These are phyloP conservation scores for Xylaria castorea DNA, from an alignment of 495 filamentous ascomycete species.

Conservation along the genomic window DNA sequence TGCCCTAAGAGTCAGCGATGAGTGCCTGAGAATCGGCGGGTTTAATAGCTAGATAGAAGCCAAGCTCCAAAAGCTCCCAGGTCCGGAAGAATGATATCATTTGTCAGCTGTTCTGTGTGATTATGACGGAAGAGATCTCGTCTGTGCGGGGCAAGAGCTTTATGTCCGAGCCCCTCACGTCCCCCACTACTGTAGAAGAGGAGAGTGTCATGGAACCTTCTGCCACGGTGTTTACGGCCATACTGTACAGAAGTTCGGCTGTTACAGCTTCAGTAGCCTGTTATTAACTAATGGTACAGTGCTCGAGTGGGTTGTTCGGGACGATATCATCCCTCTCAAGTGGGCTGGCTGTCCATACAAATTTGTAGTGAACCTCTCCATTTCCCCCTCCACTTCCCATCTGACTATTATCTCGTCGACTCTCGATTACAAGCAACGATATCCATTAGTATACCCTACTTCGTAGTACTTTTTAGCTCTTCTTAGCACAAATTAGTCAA, in stretches of 20 bases:
- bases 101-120: slow-evolving; percentile 35
- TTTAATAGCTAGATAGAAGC: not conserved
- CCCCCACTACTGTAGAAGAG: slow-evolving; percentile 25
- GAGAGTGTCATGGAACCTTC: slow-evolving; percentile 25
- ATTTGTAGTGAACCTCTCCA: slow-evolving; percentile 33
- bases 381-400: slow-evolving; percentile 32
- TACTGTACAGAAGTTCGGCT: slow-evolving; percentile 2
- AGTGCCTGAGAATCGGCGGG: not conserved
- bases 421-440: slow-evolving; percentile 30
- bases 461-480: slow-evolving; percentile 22
- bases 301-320: not conserved
- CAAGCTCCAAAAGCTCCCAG: slow-evolving; percentile 11
- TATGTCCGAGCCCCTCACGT: slow-evolving; percentile 15
- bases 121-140: slow-evolving; percentile 37
- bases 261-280: not conserved
- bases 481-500: slow-evolving; percentile 52
- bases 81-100: slow-evolving; percentile 39
- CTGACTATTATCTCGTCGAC: slow-evolving; percentile 25
- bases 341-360: slow-evolving; percentile 35
- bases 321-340: slow-evolving; percentile 25
- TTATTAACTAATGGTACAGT: slow-evolving; percentile 7
- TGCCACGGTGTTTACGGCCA: slow-evolving; percentile 1
- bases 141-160: slow-evolving; percentile 33
- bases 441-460: slow-evolving; percentile 22
- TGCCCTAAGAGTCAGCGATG: too few relatives aligned